These are phyloP conservation scores for Backusella morwellensis DNA, from an alignment of 192 early-diverging fungal genomes.

Conservation along the genomic window DNA sequence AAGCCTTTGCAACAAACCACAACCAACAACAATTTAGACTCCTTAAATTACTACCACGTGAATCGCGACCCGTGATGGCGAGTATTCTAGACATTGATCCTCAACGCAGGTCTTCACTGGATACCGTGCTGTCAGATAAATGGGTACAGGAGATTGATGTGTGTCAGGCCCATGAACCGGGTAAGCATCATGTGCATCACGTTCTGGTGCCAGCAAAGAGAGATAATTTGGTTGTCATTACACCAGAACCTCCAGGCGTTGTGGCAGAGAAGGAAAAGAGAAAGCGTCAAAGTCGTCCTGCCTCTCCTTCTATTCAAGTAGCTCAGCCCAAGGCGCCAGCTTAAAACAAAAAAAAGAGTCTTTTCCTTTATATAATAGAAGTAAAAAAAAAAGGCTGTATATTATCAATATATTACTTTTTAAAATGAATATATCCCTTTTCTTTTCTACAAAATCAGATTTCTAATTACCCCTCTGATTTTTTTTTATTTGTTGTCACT, in stretches of 20 bases:
- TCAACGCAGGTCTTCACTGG: slow-evolving; percentile 56
- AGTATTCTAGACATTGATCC: slow-evolving; percentile 64
- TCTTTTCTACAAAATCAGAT: too few species aligned
- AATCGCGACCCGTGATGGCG: slow-evolving; percentile 58
- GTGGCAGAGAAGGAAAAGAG: slow-evolving; percentile 40
- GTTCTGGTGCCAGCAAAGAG: slow-evolving; percentile 10
- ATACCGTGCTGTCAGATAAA: slow-evolving; percentile 63
- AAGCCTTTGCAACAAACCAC: slow-evolving; percentile 46
- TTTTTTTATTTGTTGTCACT: background rate
- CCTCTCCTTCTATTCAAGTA: slow-evolving; percentile 13
- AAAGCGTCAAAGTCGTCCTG: slow-evolving; percentile 23
- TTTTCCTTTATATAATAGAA: background rate
- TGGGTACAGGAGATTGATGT: slow-evolving; percentile 74
- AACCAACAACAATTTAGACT: slow-evolving; percentile 48
- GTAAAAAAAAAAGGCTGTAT: background rate
- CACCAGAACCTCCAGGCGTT: slow-evolving; percentile 30
- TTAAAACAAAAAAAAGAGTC: background rate
- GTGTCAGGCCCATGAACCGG: slow-evolving; percentile 37
- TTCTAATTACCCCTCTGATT: background rate
- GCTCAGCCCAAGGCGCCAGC: background rate
- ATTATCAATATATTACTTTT: background rate
- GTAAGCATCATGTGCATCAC: slow-evolving; percentile 35
- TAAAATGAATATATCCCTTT: too few species aligned
- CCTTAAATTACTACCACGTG: slow-evolving; percentile 60
- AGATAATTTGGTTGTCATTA: slow-evolving; percentile 30